Percentiles rank a stretch among this genome's conserved stretches.
Conservation (phyloP, 371 early-diverging fungal genomes). For the Lichtheimia ornata region DNA sequence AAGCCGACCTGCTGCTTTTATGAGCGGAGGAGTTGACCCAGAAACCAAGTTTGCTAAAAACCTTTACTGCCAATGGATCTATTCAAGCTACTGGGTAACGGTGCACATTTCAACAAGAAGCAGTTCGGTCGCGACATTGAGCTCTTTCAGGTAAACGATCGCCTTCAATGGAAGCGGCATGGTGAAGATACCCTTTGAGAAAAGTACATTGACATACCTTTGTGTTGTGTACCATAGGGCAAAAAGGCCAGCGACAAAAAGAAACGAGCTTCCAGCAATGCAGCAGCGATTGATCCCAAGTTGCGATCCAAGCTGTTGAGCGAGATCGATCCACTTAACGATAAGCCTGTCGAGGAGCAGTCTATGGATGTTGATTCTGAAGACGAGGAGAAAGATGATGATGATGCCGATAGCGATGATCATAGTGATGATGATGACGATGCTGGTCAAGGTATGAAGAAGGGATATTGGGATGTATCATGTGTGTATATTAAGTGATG, state of each 20-base stretch:
- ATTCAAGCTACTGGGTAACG: slow-evolving; percentile 80
- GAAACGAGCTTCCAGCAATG: slow-evolving; percentile 18
- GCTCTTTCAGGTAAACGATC: slow-evolving; percentile 62
- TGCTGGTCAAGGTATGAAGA: too few relatives aligned
- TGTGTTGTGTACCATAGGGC: slow-evolving; percentile 12
- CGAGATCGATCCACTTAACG: slow-evolving; percentile 51
- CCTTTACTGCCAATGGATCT: slow-evolving; percentile 61
- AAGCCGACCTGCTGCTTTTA: too few relatives aligned
- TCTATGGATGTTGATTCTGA: background rate
- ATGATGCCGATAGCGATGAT: slow-evolving; percentile 14
- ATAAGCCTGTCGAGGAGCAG: slow-evolving; percentile 19
- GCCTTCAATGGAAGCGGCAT: background rate
- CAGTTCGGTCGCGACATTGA: slow-evolving; percentile 76
- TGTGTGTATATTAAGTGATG: too few relatives aligned
- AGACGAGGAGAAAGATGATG: slow-evolving; percentile 25
- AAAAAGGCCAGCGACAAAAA: slow-evolving; percentile 16
- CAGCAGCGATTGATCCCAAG: slow-evolving; percentile 37
- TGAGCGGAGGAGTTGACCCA: too few relatives aligned
- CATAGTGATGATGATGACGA: background rate
- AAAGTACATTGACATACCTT: background rate
- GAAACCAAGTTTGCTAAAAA: too few relatives aligned
- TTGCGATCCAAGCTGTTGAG: slow-evolving; percentile 37
- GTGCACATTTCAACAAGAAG: slow-evolving; percentile 81
- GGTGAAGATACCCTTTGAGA: slow-evolving; percentile 1
- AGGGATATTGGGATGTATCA: too few relatives aligned